Base-by-base conservation (phyloP, 768 basidiomycete genomes). In the Hortiboletus flavorubellus region DNA sequence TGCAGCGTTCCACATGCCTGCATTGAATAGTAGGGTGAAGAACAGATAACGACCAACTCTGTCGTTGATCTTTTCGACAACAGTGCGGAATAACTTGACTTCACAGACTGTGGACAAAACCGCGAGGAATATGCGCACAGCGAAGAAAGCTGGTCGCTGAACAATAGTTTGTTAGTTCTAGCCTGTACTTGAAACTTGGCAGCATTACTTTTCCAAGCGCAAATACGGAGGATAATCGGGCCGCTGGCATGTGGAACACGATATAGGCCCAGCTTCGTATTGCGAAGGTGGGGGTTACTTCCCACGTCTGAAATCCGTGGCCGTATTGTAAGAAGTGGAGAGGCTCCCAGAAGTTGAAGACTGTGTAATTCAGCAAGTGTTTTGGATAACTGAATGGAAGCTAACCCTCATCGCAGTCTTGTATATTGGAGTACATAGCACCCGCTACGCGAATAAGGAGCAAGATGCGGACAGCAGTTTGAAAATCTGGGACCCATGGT, bases 341-440 rank as follows among this genome's bases (percentile, higher is more conserved):
- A 18, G 97, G 97, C 67, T 98, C 97, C 93, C 93, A 98, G 72
- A 97, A 99, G 73, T 99, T 99, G 80, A 86, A 99, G 12, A 97
- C 97, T 99, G 47, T 21, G 12, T 11, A n/a, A 34, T 38, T 55
- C 37, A 53, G 46, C 38, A 16, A 3, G 18, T 42, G 30, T 0
- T 39, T 38, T 49, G 26, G 3, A 35, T 12, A 8, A 14, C 14
- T 38, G 30, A 33, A 23, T 29, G 40, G 45, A 46, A 34, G 49
- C 64, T 57, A 50, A 93, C 96, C 94, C 83, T 99, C 97, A 66
- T 99, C 97, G 59, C 97, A 98, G 67, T 98, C 97, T 64, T 86
- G 84, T 53, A 96, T 91, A 61, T 93, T 93, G 12, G 89, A 83
- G 68, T 98, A 98, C 94, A 99, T 98, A 3, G 94, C 97, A 1